phyloP scores from a whole-genome alignment of 1,284 basidiomycete genomes.

The Austroboletus olivaceoglutinosus region DNA sequence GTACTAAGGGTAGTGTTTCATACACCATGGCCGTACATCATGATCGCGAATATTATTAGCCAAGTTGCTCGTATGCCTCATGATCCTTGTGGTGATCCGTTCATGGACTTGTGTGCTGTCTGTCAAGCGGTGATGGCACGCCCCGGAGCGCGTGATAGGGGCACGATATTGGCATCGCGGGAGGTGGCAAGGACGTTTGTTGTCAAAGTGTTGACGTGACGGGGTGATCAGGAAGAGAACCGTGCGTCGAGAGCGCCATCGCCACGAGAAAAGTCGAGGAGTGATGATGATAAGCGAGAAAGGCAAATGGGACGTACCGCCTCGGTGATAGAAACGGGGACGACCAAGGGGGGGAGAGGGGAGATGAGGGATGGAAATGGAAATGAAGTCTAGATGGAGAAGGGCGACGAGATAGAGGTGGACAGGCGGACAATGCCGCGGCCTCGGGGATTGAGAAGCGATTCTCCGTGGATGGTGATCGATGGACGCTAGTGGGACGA shows the following conservation, averaged over 20 bases:
- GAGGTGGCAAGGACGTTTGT: background rate
- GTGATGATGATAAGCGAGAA: no score
- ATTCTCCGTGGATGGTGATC: slow-evolving; percentile 1
- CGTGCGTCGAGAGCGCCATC: no score
- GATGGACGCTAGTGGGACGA: no score
- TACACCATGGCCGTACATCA: slow-evolving; percentile 16
- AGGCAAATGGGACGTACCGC: slow-evolving; percentile 4
- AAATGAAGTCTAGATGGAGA: no score
- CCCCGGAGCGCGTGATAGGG: slow-evolving; percentile 1
- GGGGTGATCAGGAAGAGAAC: slow-evolving; percentile 17
- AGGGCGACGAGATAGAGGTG: no score
- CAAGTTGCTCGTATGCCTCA: slow-evolving; percentile 16
- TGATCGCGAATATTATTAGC: slow-evolving; percentile 24
- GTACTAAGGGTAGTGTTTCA: slow-evolving; percentile 1
- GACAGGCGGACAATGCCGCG: slow-evolving; percentile 1
- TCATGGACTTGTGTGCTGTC: no score
- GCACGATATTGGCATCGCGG: slow-evolving; percentile 10
- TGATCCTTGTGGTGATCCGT: no score
- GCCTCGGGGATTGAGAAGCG: slow-evolving; percentile 1
- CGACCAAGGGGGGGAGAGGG: background rate
- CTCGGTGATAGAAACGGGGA: slow-evolving; percentile 9
- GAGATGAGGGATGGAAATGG: background rate
- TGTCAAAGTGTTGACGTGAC: slow-evolving; percentile 9
- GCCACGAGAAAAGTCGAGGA: no score
- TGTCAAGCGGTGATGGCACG: no score